Conservation (phyloP, 257 asterid genomes). For the Anisodus tanguticus region DNA sequence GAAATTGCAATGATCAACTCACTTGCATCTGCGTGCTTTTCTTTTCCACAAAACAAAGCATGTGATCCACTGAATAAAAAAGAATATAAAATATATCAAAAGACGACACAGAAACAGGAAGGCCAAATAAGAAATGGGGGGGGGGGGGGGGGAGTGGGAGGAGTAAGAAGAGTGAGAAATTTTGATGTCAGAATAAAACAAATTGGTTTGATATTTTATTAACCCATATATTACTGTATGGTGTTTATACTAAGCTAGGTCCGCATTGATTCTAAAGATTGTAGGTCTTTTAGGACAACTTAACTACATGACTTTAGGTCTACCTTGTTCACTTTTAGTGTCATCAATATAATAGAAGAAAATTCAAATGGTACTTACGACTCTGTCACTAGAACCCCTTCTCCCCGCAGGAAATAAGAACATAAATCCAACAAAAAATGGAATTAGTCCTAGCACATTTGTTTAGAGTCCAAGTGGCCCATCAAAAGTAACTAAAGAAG, state of each 20-base stretch:
- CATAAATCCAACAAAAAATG: too few relatives aligned
- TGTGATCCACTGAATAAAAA: slow-evolving; percentile 69
- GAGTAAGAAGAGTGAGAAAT: background rate
- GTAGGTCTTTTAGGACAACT: background rate
- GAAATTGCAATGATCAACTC: slow-evolving; percentile 38
- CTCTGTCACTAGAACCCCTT: slow-evolving; percentile 19
- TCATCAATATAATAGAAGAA: slow-evolving; percentile 24
- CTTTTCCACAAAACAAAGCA: slow-evolving; percentile 78
- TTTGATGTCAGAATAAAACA: slow-evolving; percentile 9
- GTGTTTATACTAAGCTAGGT: background rate
- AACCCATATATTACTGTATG: background rate
- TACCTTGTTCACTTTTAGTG: slow-evolving; percentile 15
- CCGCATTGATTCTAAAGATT: slow-evolving; percentile 1
- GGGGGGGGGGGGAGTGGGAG: background rate
- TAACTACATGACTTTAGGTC: slow-evolving; percentile 23
- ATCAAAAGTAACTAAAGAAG: background rate
- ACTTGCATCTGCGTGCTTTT: slow-evolving; percentile 81
- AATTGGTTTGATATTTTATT: background rate
- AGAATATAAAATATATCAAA: slow-evolving; percentile 35
- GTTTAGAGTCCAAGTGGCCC: background rate
- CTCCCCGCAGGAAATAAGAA: background rate
- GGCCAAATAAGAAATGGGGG: background rate
- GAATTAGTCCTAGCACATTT: background rate
- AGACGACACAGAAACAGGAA: background rate
- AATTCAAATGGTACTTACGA: background rate